Evolutionary conservation across 2,329 filamentous ascomycete genomes (phyloP).

Genomic region (Sarocladiaceae sp.): DNA sequence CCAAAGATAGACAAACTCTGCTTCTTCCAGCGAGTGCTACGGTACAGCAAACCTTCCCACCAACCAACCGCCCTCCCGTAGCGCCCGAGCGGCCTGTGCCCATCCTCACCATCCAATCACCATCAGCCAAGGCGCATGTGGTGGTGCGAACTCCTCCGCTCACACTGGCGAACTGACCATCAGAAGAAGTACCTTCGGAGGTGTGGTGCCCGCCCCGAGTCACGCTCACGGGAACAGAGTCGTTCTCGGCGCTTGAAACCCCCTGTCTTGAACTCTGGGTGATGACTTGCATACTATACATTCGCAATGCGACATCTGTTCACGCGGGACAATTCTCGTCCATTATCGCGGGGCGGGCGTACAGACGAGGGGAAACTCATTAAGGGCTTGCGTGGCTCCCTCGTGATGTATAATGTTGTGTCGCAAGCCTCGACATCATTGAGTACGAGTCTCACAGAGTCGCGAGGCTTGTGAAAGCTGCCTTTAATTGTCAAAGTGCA

Average conservation of each 20-base stretch:
- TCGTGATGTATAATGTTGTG: not conserved
- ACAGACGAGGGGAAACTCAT: not conserved
- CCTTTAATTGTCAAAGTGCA: not conserved
- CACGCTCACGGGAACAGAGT: conserved; percentile 3
- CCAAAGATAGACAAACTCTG: not conserved
- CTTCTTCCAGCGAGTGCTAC: not conserved
- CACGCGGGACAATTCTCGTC: not conserved
- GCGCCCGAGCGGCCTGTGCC: not conserved
- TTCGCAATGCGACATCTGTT: conserved; percentile 1
- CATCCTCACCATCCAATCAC: not conserved
- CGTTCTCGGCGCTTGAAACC: conserved; percentile 8
- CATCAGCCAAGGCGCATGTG: not conserved
- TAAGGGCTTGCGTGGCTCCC: conserved; percentile 3
- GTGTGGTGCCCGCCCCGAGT: not conserved
- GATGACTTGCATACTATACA: conserved; percentile 2
- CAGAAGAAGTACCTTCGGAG: not conserved
- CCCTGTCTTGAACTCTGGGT: not conserved
- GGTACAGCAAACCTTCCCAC: conserved; percentile 1
- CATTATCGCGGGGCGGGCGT: not conserved
- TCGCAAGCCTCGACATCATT: not conserved
- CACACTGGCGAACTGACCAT: conserved; percentile 3
- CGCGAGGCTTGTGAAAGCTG: not conserved
- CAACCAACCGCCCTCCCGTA: conserved; percentile 8
- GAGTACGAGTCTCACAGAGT: too few species aligned
- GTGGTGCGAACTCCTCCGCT: conserved; percentile 7